These are phyloP conservation scores for Cercospora canescens DNA, from an alignment of 2,329 filamentous ascomycete genomes.

Conservation along the genomic window DNA sequence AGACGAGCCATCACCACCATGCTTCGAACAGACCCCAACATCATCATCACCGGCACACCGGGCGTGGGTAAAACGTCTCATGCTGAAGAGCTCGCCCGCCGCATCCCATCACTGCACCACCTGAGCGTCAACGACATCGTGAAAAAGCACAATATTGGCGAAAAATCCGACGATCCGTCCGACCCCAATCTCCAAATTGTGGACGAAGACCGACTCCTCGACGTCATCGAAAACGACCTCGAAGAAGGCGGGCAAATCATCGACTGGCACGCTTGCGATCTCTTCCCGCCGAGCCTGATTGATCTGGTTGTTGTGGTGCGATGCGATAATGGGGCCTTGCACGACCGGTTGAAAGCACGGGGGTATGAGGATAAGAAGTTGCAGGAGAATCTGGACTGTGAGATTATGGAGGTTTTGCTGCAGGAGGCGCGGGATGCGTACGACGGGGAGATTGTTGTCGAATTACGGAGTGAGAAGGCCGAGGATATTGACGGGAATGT, in stretches of 20 bases:
- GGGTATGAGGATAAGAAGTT: conserved; percentile 85
- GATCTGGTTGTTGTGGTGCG: conserved; percentile 91
- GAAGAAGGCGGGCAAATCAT: conserved; percentile 81
- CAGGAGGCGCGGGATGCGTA: conserved; percentile 89
- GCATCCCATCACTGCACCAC: conserved; percentile 71
- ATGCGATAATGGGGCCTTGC: conserved; percentile 75
- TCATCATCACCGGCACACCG: conserved; percentile 92
- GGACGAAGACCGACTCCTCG: conserved; percentile 89
- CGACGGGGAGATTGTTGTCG: conserved; percentile 83
- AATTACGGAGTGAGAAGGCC: conserved; percentile 76
- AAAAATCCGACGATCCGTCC: conserved; percentile 72
- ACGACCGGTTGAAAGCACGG: conserved; percentile 76
- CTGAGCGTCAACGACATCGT: conserved; percentile 88
- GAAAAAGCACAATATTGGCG: conserved; percentile 83
- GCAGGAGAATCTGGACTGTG: conserved; percentile 93
- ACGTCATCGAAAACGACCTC: conserved; percentile 81
- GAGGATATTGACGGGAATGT: conserved; percentile 89
- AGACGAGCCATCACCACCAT: conserved; percentile 24
- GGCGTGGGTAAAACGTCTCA: conserved; percentile 96
- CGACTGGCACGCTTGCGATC: conserved; percentile 97
- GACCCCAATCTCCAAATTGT: conserved; percentile 87
- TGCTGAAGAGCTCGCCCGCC: conserved; percentile 75
- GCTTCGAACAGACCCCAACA: conserved; percentile 66
- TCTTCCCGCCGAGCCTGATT: conserved; percentile 92
- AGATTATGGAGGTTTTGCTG: conserved; percentile 94